Percentiles rank a stretch among this genome's conserved stretches.
Evolutionary conservation across 2,329 filamentous ascomycete genomes (phyloP).

Genomic region (Blastomyces percursus): DNA sequence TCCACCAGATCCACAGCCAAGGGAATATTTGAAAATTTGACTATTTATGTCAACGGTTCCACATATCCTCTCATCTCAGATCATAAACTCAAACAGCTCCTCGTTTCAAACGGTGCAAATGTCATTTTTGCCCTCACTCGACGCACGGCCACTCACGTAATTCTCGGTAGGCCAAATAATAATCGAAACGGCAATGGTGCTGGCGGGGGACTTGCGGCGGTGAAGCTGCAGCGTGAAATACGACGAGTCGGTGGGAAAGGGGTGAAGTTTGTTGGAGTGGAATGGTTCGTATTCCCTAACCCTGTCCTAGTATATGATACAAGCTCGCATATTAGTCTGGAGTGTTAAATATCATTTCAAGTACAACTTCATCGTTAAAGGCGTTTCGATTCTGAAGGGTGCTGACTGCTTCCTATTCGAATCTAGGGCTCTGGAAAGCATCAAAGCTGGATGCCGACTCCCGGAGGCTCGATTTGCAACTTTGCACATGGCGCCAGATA

Average conservation of each 20-base stretch:
- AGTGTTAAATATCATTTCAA: background rate
- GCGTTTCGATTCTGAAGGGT: conserved; percentile 8
- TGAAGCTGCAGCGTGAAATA: conserved; percentile 76
- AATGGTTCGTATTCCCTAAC: conserved; percentile 52
- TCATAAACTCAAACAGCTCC: conserved; percentile 68
- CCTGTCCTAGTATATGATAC: background rate
- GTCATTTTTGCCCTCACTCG: conserved; percentile 61
- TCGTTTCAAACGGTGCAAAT: conserved; percentile 61
- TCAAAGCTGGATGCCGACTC: conserved; percentile 62
- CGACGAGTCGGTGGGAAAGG: conserved; percentile 53
- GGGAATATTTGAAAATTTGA: conserved; percentile 58
- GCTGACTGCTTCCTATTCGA: conserved; percentile 8
- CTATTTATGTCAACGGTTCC: conserved; percentile 79
- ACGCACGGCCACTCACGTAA: conserved; percentile 71
- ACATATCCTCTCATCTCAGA: conserved; percentile 73
- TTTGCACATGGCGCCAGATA: conserved; percentile 49
- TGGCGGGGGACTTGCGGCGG: conserved; percentile 63
- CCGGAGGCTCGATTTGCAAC: conserved; percentile 62
- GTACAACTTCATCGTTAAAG: background rate
- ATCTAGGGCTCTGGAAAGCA: conserved; percentile 66
- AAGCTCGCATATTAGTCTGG: conserved; percentile 7
- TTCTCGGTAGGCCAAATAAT: conserved; percentile 53
- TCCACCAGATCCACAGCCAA: conserved; percentile 19
- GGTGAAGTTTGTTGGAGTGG: conserved; percentile 67
- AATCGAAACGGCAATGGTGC: conserved; percentile 33